Conservation (phyloP, 495 filamentous ascomycete species). For the Lophiotrema nucula region DNA sequence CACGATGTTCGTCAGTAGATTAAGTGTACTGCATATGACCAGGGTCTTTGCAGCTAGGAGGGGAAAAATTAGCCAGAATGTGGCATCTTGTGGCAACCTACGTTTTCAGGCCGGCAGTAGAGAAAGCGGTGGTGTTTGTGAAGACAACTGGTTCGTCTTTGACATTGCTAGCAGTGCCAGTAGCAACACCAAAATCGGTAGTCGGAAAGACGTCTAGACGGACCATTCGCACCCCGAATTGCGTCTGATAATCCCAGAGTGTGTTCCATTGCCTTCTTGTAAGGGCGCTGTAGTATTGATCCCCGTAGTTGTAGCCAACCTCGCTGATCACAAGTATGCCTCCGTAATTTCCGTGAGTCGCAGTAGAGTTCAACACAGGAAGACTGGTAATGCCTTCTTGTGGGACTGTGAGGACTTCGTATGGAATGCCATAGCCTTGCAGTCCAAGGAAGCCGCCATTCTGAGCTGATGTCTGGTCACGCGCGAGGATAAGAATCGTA, state of each 20-base stretch:
- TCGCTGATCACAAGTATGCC: conserved; percentile 58
- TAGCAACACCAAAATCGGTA: conserved; percentile 47
- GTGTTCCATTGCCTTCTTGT: conserved; percentile 57
- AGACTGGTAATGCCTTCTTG: conserved; percentile 48
- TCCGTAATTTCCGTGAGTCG: conserved; percentile 53
- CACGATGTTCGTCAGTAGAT: conserved; percentile 2
- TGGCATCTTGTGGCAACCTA: conserved; percentile 16
- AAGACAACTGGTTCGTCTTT: conserved; percentile 29
- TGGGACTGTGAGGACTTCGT: conserved; percentile 54
- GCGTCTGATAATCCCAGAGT: conserved; percentile 57
- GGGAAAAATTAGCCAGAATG: conserved; percentile 1
- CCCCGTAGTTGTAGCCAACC: conserved; percentile 55
- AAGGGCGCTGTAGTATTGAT: conserved; percentile 53
- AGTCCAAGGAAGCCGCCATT: conserved; percentile 53
- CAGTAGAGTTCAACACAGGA: conserved; percentile 50
- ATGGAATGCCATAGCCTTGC: conserved; percentile 63
- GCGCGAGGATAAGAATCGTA: conserved; percentile 60
- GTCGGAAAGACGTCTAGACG: conserved; percentile 58
- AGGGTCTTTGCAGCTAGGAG: neutral
- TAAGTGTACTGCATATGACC: conserved; percentile 10
- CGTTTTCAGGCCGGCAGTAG: conserved; percentile 30
- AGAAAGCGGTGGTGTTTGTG: conserved; percentile 32
- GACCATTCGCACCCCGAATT: conserved; percentile 61
- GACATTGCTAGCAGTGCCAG: conserved; percentile 20
- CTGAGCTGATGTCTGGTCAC: conserved; percentile 47